These are phyloP conservation scores for Panaeolus cyanescens DNA, from an alignment of 768 basidiomycete genomes.

Conservation along the genomic window DNA sequence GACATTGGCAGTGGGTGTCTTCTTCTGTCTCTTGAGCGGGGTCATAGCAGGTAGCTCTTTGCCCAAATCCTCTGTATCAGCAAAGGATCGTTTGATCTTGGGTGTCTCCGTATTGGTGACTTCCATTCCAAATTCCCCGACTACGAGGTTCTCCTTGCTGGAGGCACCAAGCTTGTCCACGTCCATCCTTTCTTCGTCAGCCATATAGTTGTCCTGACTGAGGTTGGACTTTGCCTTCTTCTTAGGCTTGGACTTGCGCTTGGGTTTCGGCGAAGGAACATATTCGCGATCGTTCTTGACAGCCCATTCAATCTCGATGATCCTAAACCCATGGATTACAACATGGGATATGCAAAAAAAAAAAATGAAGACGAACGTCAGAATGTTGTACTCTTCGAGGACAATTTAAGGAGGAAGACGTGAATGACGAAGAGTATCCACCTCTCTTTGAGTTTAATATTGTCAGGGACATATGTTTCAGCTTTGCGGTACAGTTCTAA, in stretches of 20 bases:
- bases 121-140: constrained; percentile 42
- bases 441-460: constrained; percentile 85
- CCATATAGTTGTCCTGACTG: constrained; percentile 26
- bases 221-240: constrained; percentile 27
- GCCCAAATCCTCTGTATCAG: constrained; percentile 25
- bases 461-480: constrained; percentile 83
- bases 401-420: constrained; percentile 62
- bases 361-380: constrained; percentile 41
- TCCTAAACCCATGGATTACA: constrained; percentile 48
- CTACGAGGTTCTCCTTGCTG: constrained; percentile 18
- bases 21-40: constrained; percentile 35
- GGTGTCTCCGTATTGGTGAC: constrained; percentile 44
- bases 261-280: constrained; percentile 57
- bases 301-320: constrained; percentile 82
- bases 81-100: constrained; percentile 39
- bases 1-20: constrained; percentile 21
- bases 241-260: constrained; percentile 37
- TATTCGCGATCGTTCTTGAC: constrained; percentile 64
- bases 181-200: constrained; percentile 28
- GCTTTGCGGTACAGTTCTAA: constrained; percentile 84
- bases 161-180: constrained; percentile 23
- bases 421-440: constrained; percentile 73
- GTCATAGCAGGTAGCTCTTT: constrained; percentile 23
- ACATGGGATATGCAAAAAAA: constrained; percentile 30
- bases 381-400: constrained; percentile 34